Evolutionary conservation across 2,329 filamentous ascomycete genomes (phyloP).

Genomic region (Fusarium sp.): DNA sequence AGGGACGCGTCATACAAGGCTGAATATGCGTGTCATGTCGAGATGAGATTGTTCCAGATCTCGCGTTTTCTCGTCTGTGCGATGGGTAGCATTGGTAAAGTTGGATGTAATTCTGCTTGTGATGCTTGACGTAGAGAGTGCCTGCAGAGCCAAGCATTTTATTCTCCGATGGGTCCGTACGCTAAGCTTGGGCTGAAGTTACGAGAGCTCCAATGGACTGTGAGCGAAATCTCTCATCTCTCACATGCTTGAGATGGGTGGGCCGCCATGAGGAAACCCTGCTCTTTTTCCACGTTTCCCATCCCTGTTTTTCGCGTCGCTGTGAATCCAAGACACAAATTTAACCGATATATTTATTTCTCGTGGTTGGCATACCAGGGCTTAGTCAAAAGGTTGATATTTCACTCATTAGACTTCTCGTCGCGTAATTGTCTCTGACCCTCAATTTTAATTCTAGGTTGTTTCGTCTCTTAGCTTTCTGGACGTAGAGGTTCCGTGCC

Average conservation of each 20-base stretch:
- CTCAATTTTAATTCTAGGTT: background rate
- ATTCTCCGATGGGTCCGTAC: background rate
- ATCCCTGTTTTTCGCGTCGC: background rate
- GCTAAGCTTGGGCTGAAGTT: background rate
- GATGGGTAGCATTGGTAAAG: background rate
- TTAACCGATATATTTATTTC: background rate
- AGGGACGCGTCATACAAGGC: constrained; percentile 20
- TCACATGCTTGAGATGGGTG: background rate
- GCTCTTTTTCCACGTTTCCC: background rate
- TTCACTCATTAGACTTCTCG: background rate
- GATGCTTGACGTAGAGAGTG: background rate
- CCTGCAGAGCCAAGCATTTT: constrained; percentile 6
- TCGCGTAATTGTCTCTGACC: background rate
- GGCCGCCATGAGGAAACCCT: background rate
- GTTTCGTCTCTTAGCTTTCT: background rate
- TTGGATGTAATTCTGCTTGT: background rate
- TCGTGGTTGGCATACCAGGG: background rate
- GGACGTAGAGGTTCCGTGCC: too few species aligned
- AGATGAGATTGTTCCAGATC: background rate
- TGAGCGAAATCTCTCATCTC: background rate
- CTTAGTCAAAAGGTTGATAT: background rate
- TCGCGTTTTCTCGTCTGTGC: background rate
- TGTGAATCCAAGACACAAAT: background rate
- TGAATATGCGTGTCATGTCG: background rate
- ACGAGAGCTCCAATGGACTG: background rate